Base-by-base conservation (phyloP, 2,329 filamentous ascomycete genomes). In the Massarina eburnea region DNA sequence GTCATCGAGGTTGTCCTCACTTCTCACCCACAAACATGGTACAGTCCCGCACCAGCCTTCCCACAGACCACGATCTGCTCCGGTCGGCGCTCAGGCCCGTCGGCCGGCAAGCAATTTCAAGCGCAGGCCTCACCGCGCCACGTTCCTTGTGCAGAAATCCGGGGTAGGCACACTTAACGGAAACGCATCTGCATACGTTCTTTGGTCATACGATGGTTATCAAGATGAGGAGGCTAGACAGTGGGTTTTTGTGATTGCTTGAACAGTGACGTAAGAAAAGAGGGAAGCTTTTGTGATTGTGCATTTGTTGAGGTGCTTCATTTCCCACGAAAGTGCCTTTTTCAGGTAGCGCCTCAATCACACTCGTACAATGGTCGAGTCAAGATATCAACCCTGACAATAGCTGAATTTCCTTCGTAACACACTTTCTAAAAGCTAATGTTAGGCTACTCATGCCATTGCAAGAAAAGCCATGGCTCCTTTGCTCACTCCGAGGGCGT, bases 81-180 rank as follows among this genome's bases (percentile, higher is more conserved):
- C 40, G 20, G 52, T 45, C 54, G 52, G 54, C 53, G 55, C 46
- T 48, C 39, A 58, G 53, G 47, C 55, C 53, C 53, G 50, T 30
- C 24, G n/a, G 37, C 47, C 41, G 39, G 29, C 12, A 9, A 21
- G 21, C 7, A 39, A 12, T 4, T 24, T n/a, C 39, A 12, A 26
- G 18, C 26, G 39, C 19, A 22, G 19, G 19, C 24, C 29, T 22
- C 36, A 26, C 29, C 18, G 22, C 29, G 34, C 24, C 39, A 41
- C 26, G 26, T 15, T 38, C 9, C 14, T 20, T 41, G 39, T 41
- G 37, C 32, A 40, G 38, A 12, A 40, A 39, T 39, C 42, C 30
- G 42, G 42, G 42, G 29, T 42, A 43, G 30, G n/a, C 39, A 27
- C 27, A 30, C 27, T 14, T 30, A 14, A 8, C 27, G n/a, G 4